Evolutionary conservation across 768 basidiomycete genomes (phyloP).

Genomic region (Boletus rubroflammeus): DNA sequence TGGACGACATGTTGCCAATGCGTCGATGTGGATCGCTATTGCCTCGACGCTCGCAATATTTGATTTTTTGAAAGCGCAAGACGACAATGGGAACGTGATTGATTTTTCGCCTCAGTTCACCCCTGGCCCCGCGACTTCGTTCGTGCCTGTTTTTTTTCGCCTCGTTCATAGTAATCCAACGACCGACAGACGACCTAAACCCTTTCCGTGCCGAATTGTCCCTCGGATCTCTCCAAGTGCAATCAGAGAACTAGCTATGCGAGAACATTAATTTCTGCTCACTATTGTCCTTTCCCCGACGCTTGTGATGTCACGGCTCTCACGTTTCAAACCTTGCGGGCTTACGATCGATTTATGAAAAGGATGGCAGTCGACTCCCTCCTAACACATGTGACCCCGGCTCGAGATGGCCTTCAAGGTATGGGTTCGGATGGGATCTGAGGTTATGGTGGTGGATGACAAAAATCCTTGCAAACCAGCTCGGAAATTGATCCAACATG

Average conservation of each 20-base stretch:
- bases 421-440: too few relatives aligned
- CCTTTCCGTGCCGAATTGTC: constrained; percentile 21
- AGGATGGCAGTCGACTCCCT: too few relatives aligned
- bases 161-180: not conserved
- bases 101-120: constrained; percentile 24
- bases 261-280: constrained; percentile 2
- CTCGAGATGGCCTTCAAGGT: too few relatives aligned
- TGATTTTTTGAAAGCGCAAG: constrained; percentile 20
- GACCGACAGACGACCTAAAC: constrained; percentile 18
- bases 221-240: constrained; percentile 11
- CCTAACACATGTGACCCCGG: too few relatives aligned
- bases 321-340: too few relatives aligned
- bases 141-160: not conserved
- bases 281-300: not conserved
- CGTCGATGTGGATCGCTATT: constrained; percentile 27
- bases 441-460: too few relatives aligned
- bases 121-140: constrained; percentile 18
- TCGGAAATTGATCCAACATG: too few relatives aligned
- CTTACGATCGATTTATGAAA: too few relatives aligned
- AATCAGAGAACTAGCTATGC: constrained; percentile 12
- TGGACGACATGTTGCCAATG: constrained; percentile 20
- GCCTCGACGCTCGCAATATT: constrained; percentile 22
- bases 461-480: too few relatives aligned
- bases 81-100: constrained; percentile 23
- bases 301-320: too few relatives aligned